phyloP scores from a whole-genome alignment of 306 rosid genomes.

The Betula pendula region DNA sequence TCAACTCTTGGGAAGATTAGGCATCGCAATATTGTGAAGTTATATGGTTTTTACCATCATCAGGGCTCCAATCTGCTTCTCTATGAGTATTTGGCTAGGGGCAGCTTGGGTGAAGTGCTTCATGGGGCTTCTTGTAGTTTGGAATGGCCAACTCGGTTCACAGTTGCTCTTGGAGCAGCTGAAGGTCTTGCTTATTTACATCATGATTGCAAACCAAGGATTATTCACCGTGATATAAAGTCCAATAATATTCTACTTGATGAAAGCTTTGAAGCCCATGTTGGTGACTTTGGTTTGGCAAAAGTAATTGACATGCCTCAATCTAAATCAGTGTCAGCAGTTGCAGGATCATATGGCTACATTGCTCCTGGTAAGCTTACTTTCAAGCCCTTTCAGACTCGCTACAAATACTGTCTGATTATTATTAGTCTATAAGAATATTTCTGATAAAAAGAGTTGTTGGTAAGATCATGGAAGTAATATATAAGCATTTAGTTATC shows the following conservation, averaged over 20 bases:
- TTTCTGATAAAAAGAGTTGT: not conserved
- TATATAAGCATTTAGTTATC: not conserved
- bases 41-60: conserved; percentile 84
- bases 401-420: not conserved
- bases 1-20: conserved; percentile 87
- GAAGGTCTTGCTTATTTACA: conserved; percentile 97
- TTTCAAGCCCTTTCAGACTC: not conserved
- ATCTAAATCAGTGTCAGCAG: conserved; percentile 95
- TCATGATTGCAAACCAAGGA: conserved; percentile 94
- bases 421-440: not conserved
- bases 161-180: conserved; percentile 95
- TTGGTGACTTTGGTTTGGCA: conserved; percentile 97
- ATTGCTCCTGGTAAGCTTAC: conserved; percentile 88
- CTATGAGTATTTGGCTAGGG: conserved; percentile 89
- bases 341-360: conserved; percentile 98
- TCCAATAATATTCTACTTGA: conserved; percentile 91
- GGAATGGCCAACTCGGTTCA: conserved; percentile 88
- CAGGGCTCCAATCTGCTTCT: conserved; percentile 89
- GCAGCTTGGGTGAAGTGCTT: conserved; percentile 90
- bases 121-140: conserved; percentile 62
- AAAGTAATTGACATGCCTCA: conserved; percentile 98
- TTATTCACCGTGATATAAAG: conserved; percentile 92
- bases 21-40: conserved; percentile 91
- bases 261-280: conserved; percentile 88
- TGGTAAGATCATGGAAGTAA: not conserved